phyloP scores from a whole-genome alignment of 2,329 filamentous ascomycete genomes.

The Gaeumannomyces tritici region DNA sequence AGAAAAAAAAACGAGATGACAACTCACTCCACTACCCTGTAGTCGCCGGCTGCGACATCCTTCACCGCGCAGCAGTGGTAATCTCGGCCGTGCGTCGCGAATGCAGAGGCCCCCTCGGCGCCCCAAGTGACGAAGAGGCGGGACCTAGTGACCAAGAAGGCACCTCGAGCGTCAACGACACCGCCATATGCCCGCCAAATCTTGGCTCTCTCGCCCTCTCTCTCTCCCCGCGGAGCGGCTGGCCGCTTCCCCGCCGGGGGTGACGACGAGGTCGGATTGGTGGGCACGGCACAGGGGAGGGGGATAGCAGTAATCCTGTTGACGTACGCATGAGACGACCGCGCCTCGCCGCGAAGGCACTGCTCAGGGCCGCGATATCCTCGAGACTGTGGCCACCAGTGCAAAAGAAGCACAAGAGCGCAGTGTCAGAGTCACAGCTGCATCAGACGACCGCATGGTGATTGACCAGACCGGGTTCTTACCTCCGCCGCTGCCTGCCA shows the following conservation, averaged over 20 bases:
- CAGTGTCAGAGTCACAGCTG: background rate
- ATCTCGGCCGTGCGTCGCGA: constrained; percentile 24
- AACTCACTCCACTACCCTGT: constrained; percentile 51
- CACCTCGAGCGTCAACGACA: constrained; percentile 5
- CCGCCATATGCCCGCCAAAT: background rate
- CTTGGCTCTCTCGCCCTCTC: background rate
- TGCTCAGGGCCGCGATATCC: constrained; percentile 30
- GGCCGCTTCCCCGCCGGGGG: background rate
- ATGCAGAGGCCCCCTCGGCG: constrained; percentile 31
- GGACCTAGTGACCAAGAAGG: constrained; percentile 14
- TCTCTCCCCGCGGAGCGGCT: background rate
- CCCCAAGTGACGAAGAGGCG: constrained; percentile 35
- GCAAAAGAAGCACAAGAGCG: background rate
- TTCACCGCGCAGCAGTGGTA: constrained; percentile 32
- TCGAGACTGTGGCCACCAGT: constrained; percentile 13
- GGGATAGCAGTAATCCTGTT: background rate
- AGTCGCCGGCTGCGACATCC: constrained; percentile 20
- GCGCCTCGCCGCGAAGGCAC: constrained; percentile 37
- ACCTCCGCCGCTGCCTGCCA: background rate
- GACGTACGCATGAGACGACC: constrained; percentile 32
- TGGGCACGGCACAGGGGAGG: background rate
- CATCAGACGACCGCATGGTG: background rate
- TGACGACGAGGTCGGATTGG: background rate
- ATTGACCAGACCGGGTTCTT: no score
- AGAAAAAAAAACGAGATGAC: background rate